Evolutionary conservation across 192 early-diverging fungal species (phyloP).

Genomic region (Coemansia sp.): DNA sequence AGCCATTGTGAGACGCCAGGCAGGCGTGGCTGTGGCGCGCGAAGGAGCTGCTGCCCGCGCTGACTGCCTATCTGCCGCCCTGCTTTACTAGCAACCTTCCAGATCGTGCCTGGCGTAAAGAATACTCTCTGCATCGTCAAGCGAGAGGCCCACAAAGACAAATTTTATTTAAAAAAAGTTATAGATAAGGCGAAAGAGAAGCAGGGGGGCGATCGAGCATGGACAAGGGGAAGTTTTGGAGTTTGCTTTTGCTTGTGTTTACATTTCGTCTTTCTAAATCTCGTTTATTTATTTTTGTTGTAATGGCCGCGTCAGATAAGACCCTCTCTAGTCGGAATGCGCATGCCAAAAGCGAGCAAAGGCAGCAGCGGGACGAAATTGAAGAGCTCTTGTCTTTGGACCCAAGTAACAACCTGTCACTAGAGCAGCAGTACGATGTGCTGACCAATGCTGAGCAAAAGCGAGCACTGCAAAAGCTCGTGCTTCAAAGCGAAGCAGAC

Average conservation of each 20-base stretch:
- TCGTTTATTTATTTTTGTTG: neutral
- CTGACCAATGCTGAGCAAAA: conserved; percentile 33
- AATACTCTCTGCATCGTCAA: neutral
- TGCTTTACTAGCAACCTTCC: neutral
- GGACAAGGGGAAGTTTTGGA: neutral
- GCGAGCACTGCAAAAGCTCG: conserved; percentile 33
- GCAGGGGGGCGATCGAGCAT: neutral
- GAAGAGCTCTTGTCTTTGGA: conserved; percentile 22
- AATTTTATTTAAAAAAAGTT: neutral
- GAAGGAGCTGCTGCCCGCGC: neutral
- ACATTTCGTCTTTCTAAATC: neutral
- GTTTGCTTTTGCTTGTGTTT: neutral
- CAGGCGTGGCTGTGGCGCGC: neutral
- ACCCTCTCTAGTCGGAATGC: neutral
- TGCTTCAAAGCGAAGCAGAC: conserved; percentile 44
- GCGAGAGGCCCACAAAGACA: neutral
- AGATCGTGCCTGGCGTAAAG: neutral
- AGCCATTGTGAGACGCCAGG: neutral
- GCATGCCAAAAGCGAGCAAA: neutral
- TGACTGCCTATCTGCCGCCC: neutral
- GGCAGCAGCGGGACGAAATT: conserved; percentile 14
- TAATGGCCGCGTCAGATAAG: neutral
- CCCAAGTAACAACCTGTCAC: conserved; percentile 17
- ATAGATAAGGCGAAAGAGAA: neutral
- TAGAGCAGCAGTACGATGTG: conserved; percentile 34